Conservation (phyloP, 345 rosid species). For the Kandelia obovata region DNA sequence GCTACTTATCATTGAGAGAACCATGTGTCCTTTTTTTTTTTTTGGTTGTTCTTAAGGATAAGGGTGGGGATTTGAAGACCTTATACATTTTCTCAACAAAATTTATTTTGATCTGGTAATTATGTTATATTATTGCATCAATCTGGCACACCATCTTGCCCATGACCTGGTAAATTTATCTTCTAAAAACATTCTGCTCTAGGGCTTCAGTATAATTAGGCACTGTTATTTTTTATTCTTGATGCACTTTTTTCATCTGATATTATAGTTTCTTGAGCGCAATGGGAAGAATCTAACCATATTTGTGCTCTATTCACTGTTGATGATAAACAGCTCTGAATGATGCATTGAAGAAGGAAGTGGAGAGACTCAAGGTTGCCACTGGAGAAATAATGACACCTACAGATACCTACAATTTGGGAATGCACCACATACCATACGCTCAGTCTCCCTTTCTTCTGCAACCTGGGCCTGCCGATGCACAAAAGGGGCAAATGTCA, state of each 20-base stretch:
- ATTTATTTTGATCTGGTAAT: too few species aligned
- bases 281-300: not conserved
- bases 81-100: too few species aligned
- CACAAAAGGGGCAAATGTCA: conserved; percentile 48
- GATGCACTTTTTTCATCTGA: too few species aligned
- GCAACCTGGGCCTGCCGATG: conserved; percentile 26
- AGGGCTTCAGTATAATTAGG: not conserved
- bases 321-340: conserved; percentile 48
- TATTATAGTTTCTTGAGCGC: too few species aligned
- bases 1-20: too few species aligned
- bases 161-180: not conserved
- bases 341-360: conserved; percentile 80
- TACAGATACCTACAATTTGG: conserved; percentile 56
- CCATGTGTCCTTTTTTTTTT: too few species aligned
- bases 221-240: not conserved
- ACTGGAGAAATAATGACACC: conserved; percentile 65
- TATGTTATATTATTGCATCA: too few species aligned
- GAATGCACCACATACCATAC: conserved; percentile 58
- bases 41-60: too few species aligned
- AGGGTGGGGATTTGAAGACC: too few species aligned
- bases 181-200: not conserved
- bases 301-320: not conserved
- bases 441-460: conserved; percentile 37
- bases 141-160: not conserved
- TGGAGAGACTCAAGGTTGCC: conserved; percentile 69